Percentiles rank a stretch among this genome's conserved stretches.
phyloP scores from a whole-genome alignment of 768 basidiomycete genomes.

The Rhizopogon vesiculosus region DNA sequence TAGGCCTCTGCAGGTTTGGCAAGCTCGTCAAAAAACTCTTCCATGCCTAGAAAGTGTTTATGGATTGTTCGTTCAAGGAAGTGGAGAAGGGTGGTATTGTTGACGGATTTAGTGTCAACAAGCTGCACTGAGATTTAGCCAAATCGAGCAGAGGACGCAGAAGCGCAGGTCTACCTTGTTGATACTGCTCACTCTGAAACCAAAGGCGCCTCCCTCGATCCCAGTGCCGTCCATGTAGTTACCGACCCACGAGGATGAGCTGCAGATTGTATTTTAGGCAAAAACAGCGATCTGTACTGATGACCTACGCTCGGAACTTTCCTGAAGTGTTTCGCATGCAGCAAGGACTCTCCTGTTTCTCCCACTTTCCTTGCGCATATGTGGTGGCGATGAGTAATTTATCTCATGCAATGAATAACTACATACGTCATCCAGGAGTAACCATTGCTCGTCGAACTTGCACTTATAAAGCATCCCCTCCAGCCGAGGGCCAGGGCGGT shows the following conservation, averaged over 20 bases:
- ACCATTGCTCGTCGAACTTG: slow-evolving; percentile 73
- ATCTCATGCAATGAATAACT: slow-evolving; percentile 49
- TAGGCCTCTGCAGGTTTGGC: no score
- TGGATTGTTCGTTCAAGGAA: slow-evolving; percentile 88
- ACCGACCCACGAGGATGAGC: slow-evolving; percentile 87
- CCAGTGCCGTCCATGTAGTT: slow-evolving; percentile 99
- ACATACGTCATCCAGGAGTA: slow-evolving; percentile 75
- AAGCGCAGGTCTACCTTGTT: slow-evolving; percentile 66
- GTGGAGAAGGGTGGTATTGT: slow-evolving; percentile 91
- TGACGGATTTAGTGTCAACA: slow-evolving; percentile 95
- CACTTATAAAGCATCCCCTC: slow-evolving; percentile 93
- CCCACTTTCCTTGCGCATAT: slow-evolving; percentile 67
- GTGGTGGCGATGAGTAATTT: slow-evolving; percentile 45
- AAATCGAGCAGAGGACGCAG: not conserved
- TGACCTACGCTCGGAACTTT: slow-evolving; percentile 71
- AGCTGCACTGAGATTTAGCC: slow-evolving; percentile 43
- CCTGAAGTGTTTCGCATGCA: slow-evolving; percentile 87
- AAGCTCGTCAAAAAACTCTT: no score
- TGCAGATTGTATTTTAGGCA: slow-evolving; percentile 16
- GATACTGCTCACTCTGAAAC: slow-evolving; percentile 95
- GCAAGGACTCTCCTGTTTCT: no score
- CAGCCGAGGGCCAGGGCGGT: slow-evolving; percentile 83
- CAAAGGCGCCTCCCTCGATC: slow-evolving; percentile 93
- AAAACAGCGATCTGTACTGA: slow-evolving; percentile 14
- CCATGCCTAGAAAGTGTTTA: slow-evolving; percentile 84